Evolutionary conservation across 2,329 filamentous ascomycete genomes (phyloP).

Genomic region (Coniosporium tulheliwenetii): DNA sequence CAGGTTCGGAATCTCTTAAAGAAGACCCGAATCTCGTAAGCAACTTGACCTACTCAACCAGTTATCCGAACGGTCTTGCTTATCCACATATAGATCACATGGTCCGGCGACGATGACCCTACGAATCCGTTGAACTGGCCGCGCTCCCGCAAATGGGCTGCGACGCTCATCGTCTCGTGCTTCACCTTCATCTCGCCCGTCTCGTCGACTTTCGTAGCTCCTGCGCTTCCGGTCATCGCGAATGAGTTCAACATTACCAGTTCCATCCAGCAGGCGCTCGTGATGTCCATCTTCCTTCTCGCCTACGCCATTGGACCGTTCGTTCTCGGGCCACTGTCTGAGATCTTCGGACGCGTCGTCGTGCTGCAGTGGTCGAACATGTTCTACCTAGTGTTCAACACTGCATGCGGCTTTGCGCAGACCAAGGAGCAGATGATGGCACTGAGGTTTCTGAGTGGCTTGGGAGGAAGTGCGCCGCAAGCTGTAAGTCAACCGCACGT

Average conservation of each 20-base stretch:
- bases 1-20: no score
- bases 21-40: no score
- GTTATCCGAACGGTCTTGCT: no score
- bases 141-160: constrained; percentile 39
- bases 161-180: no score
- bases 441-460: constrained; percentile 41
- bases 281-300: constrained; percentile 41
- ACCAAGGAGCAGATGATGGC: constrained; percentile 38
- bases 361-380: neutral
- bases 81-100: no score
- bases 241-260: constrained; percentile 22
- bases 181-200: no score
- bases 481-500: constrained; percentile 14
- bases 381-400: constrained; percentile 40
- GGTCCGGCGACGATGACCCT: no score
- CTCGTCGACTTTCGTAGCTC: no score
- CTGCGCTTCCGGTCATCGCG: constrained; percentile 3
- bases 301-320: constrained; percentile 38
- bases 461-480: constrained; percentile 42
- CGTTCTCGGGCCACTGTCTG: constrained; percentile 12
- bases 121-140: constrained; percentile 34
- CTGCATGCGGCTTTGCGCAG: constrained; percentile 40
- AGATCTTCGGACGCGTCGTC: neutral
- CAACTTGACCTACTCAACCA: no score
- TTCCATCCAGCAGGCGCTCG: constrained; percentile 39